phyloP scores from a whole-genome alignment of 352 stramenopile genomes.

The Bremia lactucae region DNA sequence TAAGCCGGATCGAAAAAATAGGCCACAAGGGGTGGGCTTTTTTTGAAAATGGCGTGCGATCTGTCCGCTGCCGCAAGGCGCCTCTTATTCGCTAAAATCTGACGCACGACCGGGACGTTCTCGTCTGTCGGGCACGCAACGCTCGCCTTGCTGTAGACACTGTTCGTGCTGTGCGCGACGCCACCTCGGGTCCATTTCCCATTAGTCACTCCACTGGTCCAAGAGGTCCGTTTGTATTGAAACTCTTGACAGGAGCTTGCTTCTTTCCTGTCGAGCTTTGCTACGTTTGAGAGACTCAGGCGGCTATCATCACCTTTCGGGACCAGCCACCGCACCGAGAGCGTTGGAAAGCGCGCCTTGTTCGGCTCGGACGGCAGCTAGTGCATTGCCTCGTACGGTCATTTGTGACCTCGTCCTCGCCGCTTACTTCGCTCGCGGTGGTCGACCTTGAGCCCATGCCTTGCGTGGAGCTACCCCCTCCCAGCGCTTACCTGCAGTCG shows the following conservation, averaged over 20 bases:
- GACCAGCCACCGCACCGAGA: constrained; percentile 9
- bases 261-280: constrained; percentile 2
- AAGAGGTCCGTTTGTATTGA: neutral
- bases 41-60: constrained; percentile 10
- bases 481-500: neutral
- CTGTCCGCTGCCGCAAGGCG: constrained; percentile 4
- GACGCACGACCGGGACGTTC: constrained; percentile 16
- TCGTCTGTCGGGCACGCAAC: constrained; percentile 16
- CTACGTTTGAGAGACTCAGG: neutral
- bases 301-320: constrained; percentile 6
- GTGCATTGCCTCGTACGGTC: constrained; percentile 22
- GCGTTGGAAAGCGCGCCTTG: constrained; percentile 27
- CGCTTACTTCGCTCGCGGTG: constrained; percentile 4
- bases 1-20: too few relatives aligned
- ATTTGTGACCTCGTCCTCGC: constrained; percentile 11
- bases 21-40: too few relatives aligned
- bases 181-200: constrained; percentile 12
- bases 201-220: constrained; percentile 10
- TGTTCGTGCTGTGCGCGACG: constrained; percentile 4
- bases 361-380: constrained; percentile 23
- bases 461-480: neutral
- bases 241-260: neutral
- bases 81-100: constrained; percentile 24
- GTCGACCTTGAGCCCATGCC: constrained; percentile 5
- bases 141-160: constrained; percentile 8